Base-by-base conservation (phyloP, 2,329 filamentous ascomycete species). In the Exutisphaerella laricina region DNA sequence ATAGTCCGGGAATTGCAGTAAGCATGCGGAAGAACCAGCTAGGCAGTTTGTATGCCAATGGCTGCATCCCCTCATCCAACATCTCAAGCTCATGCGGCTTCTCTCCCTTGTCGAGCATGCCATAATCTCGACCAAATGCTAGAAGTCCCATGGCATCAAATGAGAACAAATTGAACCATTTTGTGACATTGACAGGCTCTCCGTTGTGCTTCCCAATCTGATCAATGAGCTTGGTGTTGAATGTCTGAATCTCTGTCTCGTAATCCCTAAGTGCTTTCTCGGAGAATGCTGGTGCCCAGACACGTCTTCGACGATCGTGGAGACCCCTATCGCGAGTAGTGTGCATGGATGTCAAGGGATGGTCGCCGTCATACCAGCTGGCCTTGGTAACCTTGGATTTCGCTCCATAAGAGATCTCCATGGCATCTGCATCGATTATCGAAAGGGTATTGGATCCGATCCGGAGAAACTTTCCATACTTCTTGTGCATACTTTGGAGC, bases 61-160 rank as follows among this genome's bases (percentile, higher is more conserved):
- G 55, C 22, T 57, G 50, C 56, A 66, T 58, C 10, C 58, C 60
- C 16, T 61, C 59, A 2, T 58, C 62, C 13, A 73, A 53, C n/a
- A 66, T 60, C 20, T 60, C 53, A 16, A 69, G 60, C 10, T 62
- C 65, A 51, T 64, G 57, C 48, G 62, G 47, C 30, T 59, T 53
- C 34, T 60, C 52, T 13, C 58, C 59, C n/a, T 55, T 54, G 22
- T 65, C 58, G 17, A 70, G 58, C 56, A 65, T 69, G 21, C 65
- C 62, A 51, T 68, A 68, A 28, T 68, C 56, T 34, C 62, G 55
- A 6, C 66, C 68, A 50, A 72, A 72, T 0, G 67, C 66, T 23
- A 73, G 54, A 7, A 63, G 59, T 4, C 69, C 66, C 65, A 72
- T 70, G n/a, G 69, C 60, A 50, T 72, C 69, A 51, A 69, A 72